Percentiles rank a stretch among this genome's conserved stretches.
These are phyloP conservation scores for Neofusicoccum kwambonambiense DNA, from an alignment of 2,329 filamentous ascomycete genomes.

Conservation along the genomic window DNA sequence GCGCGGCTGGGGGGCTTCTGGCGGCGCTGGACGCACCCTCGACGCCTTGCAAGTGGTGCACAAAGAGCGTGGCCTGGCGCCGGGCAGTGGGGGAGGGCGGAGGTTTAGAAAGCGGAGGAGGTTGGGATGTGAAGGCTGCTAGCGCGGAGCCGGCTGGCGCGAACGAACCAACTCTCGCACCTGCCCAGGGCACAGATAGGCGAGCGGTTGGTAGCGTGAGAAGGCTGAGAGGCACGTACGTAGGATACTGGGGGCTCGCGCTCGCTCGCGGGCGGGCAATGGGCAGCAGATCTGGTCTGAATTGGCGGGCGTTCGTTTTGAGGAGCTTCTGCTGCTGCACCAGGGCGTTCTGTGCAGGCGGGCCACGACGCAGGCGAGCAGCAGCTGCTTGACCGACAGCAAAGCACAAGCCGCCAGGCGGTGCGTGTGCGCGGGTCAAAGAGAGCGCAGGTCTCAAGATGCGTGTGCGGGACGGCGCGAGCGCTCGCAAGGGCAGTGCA, in stretches of 20 bases:
- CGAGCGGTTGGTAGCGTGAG: constrained; percentile 28
- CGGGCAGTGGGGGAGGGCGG: constrained; percentile 32
- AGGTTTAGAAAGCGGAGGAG: constrained; percentile 37
- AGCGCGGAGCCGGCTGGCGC: constrained; percentile 25
- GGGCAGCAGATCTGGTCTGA: not conserved
- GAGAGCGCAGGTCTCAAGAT: constrained; percentile 18
- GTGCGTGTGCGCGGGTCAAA: constrained; percentile 8
- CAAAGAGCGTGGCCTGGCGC: constrained; percentile 24
- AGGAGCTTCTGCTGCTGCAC: constrained; percentile 15
- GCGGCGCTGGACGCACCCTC: constrained; percentile 20
- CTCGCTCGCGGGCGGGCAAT: not conserved
- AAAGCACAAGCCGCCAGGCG: constrained; percentile 12
- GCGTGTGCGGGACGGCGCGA: constrained; percentile 19
- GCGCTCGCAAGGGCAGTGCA: constrained; percentile 16
- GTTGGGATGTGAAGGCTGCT: constrained; percentile 41
- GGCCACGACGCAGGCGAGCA: constrained; percentile 15
- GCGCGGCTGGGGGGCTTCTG: not conserved
- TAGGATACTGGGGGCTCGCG: not conserved
- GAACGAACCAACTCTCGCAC: constrained; percentile 30
- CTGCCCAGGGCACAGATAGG: constrained; percentile 34
- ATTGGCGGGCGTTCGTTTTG: constrained; percentile 10
- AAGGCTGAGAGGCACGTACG: constrained; percentile 16
- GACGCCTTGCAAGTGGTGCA: constrained; percentile 19
- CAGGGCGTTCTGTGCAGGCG: constrained; percentile 15
- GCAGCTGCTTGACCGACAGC: constrained; percentile 9